These are phyloP conservation scores for Escallonia rubra DNA, from an alignment of 129 eudicot genomes.

Conservation along the genomic window DNA sequence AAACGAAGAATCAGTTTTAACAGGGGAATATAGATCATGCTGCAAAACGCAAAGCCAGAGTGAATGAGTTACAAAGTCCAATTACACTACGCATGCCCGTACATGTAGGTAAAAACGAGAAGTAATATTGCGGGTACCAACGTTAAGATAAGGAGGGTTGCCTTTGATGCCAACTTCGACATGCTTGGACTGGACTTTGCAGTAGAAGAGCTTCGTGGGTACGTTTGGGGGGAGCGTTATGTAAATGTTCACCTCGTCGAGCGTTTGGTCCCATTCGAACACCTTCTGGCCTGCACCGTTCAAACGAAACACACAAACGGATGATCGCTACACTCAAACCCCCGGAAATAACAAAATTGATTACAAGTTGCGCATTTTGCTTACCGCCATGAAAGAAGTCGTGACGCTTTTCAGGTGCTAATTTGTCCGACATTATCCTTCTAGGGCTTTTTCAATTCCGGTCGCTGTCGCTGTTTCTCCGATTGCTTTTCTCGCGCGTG, in stretches of 20 bases:
- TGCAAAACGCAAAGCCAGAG: constrained; percentile 19
- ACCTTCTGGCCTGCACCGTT: constrained; percentile 68
- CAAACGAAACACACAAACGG: neutral
- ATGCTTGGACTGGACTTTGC: constrained; percentile 77
- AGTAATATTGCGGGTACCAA: constrained; percentile 11
- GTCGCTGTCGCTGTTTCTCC: constrained; percentile 6
- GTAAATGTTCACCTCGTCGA: constrained; percentile 91
- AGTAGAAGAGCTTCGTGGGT: constrained; percentile 60
- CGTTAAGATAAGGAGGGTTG: constrained; percentile 87
- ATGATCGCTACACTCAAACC: neutral
- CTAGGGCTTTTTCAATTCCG: neutral
- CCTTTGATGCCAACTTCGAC: constrained; percentile 94
- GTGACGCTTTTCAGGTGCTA: constrained; percentile 88
- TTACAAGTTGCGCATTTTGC: neutral
- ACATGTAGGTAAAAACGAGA: neutral
- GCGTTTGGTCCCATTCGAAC: constrained; percentile 95
- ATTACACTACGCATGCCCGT: neutral
- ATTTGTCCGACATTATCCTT: constrained; percentile 77
- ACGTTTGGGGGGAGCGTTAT: constrained; percentile 70
- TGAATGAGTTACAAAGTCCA: constrained; percentile 12
- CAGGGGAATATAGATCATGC: constrained; percentile 79
- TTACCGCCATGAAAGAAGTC: constrained; percentile 71
- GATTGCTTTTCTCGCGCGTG: too few relatives aligned
- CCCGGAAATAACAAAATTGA: neutral
- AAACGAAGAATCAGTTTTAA: constrained; percentile 79